Evolutionary conservation across 75 land plant species (phyloP), one percentile per base, ranked within the genome.

Genomic region (Sequoia sempervirens): DNA sequence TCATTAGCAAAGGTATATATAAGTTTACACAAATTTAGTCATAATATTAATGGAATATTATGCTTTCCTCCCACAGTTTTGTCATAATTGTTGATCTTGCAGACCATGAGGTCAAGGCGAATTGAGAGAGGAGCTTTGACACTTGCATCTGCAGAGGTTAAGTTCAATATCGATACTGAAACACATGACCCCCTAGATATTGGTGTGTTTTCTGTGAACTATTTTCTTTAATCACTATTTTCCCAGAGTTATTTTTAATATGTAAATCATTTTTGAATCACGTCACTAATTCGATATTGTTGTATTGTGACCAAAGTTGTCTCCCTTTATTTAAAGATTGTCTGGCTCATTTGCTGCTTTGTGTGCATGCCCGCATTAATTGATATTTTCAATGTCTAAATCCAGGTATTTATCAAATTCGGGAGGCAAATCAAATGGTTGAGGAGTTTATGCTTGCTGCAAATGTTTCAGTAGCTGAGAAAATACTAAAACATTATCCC

Each of bases 381-480:
- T 76, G 36, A 83, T 75, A 70, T 83, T 83, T 83, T 30, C 30
- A 38, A n/a, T 18, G 17, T 17, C 1, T 73, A 79, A 50, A 47
- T 46, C 20, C 90, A 97, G 99, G 99, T 12, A 97, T 97, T 95
- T 97, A 97, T 80, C 99, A 97, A 92, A 93, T 97, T 50, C 90
- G 96, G 54, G 99, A 97, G 85, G 98, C 99, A 79, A 97, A 97
- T 87, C 98, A 95, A 81, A 97, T 97, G 99, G 91, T 97, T 83
- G 99, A 97, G 85, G 99, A 97, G 85, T 97, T 97, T 82, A 97
- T 97, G 99, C 92, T 97, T 75, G 98, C 98, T 81, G 99, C 99
- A 81, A 97, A 97, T 93, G 89, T 97, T 70, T 96, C 99, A 73
- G 99, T 97, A 43, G 98, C 98, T 54, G 93, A 92, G 86, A 92